Conservation (phyloP, 2,329 filamentous ascomycete genomes). For the Podosphaera leucotricha region DNA sequence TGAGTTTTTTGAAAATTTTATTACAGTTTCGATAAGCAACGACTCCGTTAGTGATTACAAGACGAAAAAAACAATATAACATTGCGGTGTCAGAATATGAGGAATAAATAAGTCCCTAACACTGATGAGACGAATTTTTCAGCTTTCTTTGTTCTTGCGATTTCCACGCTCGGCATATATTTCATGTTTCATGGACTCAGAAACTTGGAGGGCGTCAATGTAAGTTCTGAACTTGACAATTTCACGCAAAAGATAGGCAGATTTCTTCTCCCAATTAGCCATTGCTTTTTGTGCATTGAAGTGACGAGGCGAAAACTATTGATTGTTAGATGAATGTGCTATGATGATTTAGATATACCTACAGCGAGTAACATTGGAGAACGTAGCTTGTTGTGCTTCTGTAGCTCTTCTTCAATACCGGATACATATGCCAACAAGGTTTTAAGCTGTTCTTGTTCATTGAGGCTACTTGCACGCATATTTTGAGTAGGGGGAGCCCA, state of each 20-base stretch:
- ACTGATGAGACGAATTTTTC: too few species aligned
- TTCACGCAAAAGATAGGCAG: constrained; percentile 69
- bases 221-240: constrained; percentile 96
- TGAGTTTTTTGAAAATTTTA: too few species aligned
- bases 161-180: constrained; percentile 39
- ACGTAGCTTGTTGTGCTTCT: constrained; percentile 70
- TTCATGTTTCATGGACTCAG: constrained; percentile 40
- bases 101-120: too few species aligned
- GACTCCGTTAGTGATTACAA: too few species aligned
- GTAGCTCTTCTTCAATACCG: constrained; percentile 64
- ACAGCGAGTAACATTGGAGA: constrained; percentile 65
- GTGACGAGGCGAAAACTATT: constrained; percentile 56
- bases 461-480: constrained; percentile 58
- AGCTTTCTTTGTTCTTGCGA: constrained; percentile 3
- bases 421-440: constrained; percentile 58
- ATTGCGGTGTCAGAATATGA: too few species aligned
- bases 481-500: constrained; percentile 81
- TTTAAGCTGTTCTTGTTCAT: constrained; percentile 60
- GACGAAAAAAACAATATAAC: too few species aligned
- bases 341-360: constrained; percentile 14
- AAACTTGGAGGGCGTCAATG: constrained; percentile 59
- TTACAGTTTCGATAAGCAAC: too few species aligned
- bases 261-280: constrained; percentile 94
- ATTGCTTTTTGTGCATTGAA: constrained; percentile 64
- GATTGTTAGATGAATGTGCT: background rate